A percentile compares a stretch with the other conserved stretches of the same genome.
These are phyloP conservation scores for Starmerella gropengiesseri DNA, from an alignment of 805 yeast species.

Conservation along the genomic window DNA sequence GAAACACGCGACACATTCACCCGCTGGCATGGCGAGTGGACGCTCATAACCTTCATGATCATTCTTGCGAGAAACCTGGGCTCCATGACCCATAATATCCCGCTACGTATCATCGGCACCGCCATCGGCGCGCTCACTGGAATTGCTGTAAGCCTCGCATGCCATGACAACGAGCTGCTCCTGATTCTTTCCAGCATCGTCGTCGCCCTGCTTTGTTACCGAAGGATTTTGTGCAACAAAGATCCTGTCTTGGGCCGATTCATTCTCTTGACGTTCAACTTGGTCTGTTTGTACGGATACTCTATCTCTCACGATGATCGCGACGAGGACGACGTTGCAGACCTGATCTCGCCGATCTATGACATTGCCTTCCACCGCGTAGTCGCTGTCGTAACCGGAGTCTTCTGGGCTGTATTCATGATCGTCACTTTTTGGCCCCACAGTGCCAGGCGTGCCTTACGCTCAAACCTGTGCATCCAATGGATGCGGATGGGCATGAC, in stretches of 20 bases:
- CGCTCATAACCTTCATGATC: constrained; percentile 65
- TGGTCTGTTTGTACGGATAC: constrained; percentile 67
- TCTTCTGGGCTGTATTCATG: constrained; percentile 63
- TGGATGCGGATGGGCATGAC: constrained; percentile 75
- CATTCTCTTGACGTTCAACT: constrained; percentile 61
- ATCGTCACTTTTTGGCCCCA: constrained; percentile 59
- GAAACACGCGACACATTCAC: constrained; percentile 43
- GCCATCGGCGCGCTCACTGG: constrained; percentile 60
- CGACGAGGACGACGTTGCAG: constrained; percentile 39
- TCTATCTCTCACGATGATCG: constrained; percentile 51
- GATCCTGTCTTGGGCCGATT: constrained; percentile 37
- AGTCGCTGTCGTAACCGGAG: constrained; percentile 60
- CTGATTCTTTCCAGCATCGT: constrained; percentile 41
- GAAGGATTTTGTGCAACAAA: constrained; percentile 47
- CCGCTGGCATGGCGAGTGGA: constrained; percentile 76
- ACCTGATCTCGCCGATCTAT: constrained; percentile 60
- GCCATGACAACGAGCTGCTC: constrained; percentile 38
- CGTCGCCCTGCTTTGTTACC: constrained; percentile 34
- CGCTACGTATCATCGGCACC: constrained; percentile 50
- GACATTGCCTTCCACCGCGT: constrained; percentile 75
- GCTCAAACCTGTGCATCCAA: constrained; percentile 51
- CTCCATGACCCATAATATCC: constrained; percentile 64
- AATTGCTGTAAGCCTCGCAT: constrained; percentile 36
- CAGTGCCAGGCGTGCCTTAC: constrained; percentile 60
- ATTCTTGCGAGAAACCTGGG: constrained; percentile 80